Evolutionary conservation across 805 yeast genomes (phyloP), one percentile per base, ranked within the genome.

Genomic region (Candida fluviatilis): DNA sequence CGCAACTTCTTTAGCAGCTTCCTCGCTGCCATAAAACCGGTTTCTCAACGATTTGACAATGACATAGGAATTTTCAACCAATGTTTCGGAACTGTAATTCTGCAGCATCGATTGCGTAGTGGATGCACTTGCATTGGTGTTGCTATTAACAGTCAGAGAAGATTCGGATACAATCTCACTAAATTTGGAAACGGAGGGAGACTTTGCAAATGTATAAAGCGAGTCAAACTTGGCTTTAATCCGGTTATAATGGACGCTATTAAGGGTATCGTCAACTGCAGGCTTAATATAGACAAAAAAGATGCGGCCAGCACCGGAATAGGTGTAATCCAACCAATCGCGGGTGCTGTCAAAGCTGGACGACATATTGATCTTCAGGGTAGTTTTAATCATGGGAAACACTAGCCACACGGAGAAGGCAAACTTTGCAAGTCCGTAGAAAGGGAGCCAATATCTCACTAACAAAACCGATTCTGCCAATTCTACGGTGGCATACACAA

Each of bases 371-470:
- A 35, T 28, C 37, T 30, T 40, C 31, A 34, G 28, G 23, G 39
- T 34, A 26, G 49, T 14, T 13, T 34, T 43, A 11, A 63, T 48
- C 43, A 69, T 49, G 5, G 78, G 76, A 21, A 75, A 59, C 4
- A 82, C 73, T 34, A 86, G 64, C 90, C 90, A 84, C 10, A 74
- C 51, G 23, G 76, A 69, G 30, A 76, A 51, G 18, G 66, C 68
- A 3, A 81, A 51, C 39, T 72, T 69, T 25, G 71, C 31, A 1
- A 82, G 49, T 3, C 73, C 55, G 48, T 71, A 76, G 34, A 84
- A 72, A 2, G 93, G 91, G 13, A 82, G 42, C 27, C 72, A 45
- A 23, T 60, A 52, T 29, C 69, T 51, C n/a, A 84, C 36, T 15
- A 75, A 63, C 7, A 72, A 58, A 14, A 76, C 46, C 23, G 63